Evolutionary conservation across 2,329 filamentous ascomycete genomes (phyloP), one percentile per base, ranked within the genome.

Genomic region (Aspergillus chevalieri): DNA sequence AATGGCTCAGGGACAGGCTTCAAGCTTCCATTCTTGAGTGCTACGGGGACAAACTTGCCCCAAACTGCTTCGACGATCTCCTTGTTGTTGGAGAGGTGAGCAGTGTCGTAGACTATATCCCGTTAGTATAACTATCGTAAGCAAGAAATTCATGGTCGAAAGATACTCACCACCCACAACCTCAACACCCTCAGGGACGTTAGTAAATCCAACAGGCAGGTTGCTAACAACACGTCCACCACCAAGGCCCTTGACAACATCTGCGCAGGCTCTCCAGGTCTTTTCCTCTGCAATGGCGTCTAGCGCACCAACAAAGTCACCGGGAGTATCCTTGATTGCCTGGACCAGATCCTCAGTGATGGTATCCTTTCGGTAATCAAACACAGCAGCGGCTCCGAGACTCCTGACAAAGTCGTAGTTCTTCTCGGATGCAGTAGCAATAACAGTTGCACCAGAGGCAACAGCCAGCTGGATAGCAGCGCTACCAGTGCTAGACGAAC

Each of bases 361-460:
- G 9, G 21, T 44, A 33, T 33, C 10, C 5, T 44, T 44, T 22
- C 21, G 21, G 30, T 46, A 46, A 21, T 46, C 44, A 49, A 57
- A 15, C 43, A 50, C 51, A 56, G 55, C 15, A 49, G 41, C 3
- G 71, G 73, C 65, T 81, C 78, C 2, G 74, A 78, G 3, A 83
- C 69, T 2, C 42, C 22, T 21, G 10, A 46, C 44, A 21, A 36
- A 22, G 9, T 36, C 44, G 22, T 21, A 19, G 50, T 75, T 67
- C 46, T 65, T 63, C 19, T 49, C 52, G 5, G 67, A 67, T 3
- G 69, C 69, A 4, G 71, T 71, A 1, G 69, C 56, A 44, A 73
- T 61, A 10, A 73, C 69, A 8, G 57, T 62, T 36, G 69, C 66
- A 3, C 71, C 72, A 14, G 70, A 64, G 15, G 66, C 68, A 2